Evolutionary conservation across 1,284 basidiomycete species (phyloP), one percentile per base, ranked within the genome.

Genomic region (Sporisorium exsertum): DNA sequence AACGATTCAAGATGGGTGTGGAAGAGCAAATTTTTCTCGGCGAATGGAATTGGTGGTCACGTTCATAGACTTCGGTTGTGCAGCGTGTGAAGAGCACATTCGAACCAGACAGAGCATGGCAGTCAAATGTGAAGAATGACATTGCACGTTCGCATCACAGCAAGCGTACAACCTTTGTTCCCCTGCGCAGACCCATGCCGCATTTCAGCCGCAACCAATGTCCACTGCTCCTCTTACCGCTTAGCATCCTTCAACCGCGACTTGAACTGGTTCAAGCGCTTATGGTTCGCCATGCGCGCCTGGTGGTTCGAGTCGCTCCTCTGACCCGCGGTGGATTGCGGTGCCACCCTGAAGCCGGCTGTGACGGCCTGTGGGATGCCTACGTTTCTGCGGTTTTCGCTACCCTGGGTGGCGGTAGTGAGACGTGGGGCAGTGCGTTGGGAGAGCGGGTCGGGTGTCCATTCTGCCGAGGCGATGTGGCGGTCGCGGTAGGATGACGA

Each of bases 401-500:
- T n/a, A 5, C 37, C 37, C 16, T 13, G 37, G 3, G 37, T 40
- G 16, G 37, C 37, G 12, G 37, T 40, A n/a, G 15, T n/a, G 7
- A 40, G 37, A 18, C 37, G 15, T 5, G 37, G 37, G 18, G 60
- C 40, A 0, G 57, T 35, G n/a, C 68, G 73, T 27, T 77, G 77
- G 24, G 64, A 58, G n/a, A 69, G 58, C 24, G 71, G 57, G 22
- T 81, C 72, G 7, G 70, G 74, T 26, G 71, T 62, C 80, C 80
- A 81, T 22, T 80, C 80, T 13, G 78, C 80, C 20, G 75, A 71
- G 1, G 72, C 69, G 20, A 81, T 56, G 55, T 84, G 79, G 15
- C 82, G 64, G 58, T 82, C 83, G 18, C 84, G 69, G 64, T 85
- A 84, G 12, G 82, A 84, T 10, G 80, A 72, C 1, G 80, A 82